Conservation (phyloP, 1,284 basidiomycete genomes). For the Apiotrichum gamsii region DNA sequence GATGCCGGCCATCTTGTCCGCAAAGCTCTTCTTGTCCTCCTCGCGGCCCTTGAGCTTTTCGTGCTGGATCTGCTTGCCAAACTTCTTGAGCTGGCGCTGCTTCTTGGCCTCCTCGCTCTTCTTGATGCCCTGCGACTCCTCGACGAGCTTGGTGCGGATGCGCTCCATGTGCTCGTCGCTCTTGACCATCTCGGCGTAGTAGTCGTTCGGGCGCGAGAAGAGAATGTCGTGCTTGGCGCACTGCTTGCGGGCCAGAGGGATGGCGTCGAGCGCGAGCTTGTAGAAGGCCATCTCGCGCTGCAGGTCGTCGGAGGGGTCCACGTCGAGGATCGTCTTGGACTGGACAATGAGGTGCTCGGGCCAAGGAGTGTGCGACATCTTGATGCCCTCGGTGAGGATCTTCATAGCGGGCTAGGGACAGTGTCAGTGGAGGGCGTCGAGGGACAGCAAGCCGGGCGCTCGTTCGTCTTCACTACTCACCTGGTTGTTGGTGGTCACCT, state of each 20-base stretch:
- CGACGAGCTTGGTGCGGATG: conserved; percentile 81
- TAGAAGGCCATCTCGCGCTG: conserved; percentile 94
- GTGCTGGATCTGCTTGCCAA: conserved; percentile 90
- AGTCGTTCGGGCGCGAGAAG: conserved; percentile 89
- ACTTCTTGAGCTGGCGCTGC: conserved; percentile 94
- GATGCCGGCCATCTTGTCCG: conserved; percentile 71
- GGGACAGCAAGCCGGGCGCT: too few relatives aligned
- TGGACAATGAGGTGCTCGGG: conserved; percentile 74
- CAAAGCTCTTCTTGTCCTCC: conserved; percentile 71
- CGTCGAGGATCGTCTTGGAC: conserved; percentile 66
- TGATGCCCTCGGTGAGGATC: conserved; percentile 70
- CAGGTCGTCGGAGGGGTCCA: conserved; percentile 70
- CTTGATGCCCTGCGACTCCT: conserved; percentile 82
- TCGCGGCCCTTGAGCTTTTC: conserved; percentile 77
- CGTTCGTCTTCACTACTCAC: conserved; percentile 50
- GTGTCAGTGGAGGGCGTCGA: not conserved
- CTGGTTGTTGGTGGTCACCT: conserved; percentile 74
- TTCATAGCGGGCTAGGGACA: conserved; percentile 63
- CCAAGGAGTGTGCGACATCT: conserved; percentile 72
- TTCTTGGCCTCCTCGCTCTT: conserved; percentile 84
- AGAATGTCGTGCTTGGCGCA: conserved; percentile 66
- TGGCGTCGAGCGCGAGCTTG: conserved; percentile 85
- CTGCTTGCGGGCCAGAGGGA: conserved; percentile 65
- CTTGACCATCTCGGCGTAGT: conserved; percentile 99
- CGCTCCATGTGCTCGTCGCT: conserved; percentile 97